Evolutionary conservation across 306 rosid genomes (phyloP), one percentile per base, ranked within the genome.

Genomic region (Quillaja saponaria): DNA sequence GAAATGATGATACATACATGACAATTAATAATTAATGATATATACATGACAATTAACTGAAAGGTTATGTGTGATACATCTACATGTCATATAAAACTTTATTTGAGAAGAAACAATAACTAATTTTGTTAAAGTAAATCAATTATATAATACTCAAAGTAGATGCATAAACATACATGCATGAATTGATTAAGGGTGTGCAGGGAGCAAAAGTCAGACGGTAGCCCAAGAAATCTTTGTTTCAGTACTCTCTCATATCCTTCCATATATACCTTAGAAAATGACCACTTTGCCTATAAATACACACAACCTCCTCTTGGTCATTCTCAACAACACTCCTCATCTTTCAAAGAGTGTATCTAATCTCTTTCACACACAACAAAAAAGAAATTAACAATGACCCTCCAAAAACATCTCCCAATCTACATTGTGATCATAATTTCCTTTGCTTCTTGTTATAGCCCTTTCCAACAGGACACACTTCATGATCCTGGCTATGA

Each of bases 381-480:
- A 15, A 76, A 40, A 61, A 17, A 17, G n/a, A 38, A 54, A 25
- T 14, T 1, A n/a, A 42, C 11, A 2, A 84, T 81, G 95, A 67
- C 70, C 71, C 55, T 47, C 58, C 61, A 49, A 39, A 34, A 19
- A 35, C 33, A 47, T 58, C 37, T 65, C 53, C 52, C 64, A 34
- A 58, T 73, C 72, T 40, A 71, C n/a, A 14, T 78, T 25, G 31
- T 25, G 13, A 3, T 73, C 56, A 54, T 74, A 17, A 18, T 63
- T 55, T 66, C 63, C 14, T 69, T 69, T 39, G 67, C 65, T 76
- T 71, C 72, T 53, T 74, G 78, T 44, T n/a, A 55, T 56, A 11
- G 64, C 52, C 46, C 13, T 45, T 48, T 61, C 37, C 76, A 69
- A 63, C 67, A 72, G 67, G 85, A 64, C 68, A 81, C 74, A 70